These are phyloP conservation scores for Bromus sterilis DNA, from an alignment of 176 grass and related monocot genomes.

Conservation along the genomic window DNA sequence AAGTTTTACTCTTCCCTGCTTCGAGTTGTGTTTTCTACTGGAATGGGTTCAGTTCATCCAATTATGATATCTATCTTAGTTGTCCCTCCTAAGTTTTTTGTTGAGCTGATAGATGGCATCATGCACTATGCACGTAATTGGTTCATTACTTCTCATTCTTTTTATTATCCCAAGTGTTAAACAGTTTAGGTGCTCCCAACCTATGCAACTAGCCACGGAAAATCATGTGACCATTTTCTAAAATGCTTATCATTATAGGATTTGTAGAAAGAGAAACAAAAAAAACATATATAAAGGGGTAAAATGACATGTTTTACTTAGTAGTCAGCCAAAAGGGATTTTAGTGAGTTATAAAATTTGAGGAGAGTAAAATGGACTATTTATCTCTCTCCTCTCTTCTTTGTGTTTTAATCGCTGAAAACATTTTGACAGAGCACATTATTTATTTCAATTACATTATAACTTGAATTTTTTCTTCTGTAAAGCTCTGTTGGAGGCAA, in stretches of 20 bases:
- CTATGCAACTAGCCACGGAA: background rate
- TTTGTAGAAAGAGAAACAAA: background rate
- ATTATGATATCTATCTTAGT: background rate
- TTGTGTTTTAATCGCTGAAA: background rate
- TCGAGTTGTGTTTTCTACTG: background rate
- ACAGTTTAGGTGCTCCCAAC: background rate
- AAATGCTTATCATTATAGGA: background rate
- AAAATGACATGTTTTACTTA: background rate
- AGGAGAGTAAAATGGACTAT: background rate
- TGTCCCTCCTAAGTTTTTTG: background rate
- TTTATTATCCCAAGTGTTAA: background rate
- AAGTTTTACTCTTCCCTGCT: no score
- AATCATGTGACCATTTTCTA: background rate
- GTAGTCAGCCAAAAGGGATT: background rate
- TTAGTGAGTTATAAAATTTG: background rate
- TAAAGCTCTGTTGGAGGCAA: constrained; percentile 13
- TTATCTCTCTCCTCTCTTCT: background rate
- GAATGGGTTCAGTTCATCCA: background rate
- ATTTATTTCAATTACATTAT: background rate
- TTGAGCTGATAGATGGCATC: background rate
- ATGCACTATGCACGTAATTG: background rate
- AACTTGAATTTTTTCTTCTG: background rate
- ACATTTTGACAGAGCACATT: background rate
- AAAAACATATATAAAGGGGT: background rate
- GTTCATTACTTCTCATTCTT: background rate